phyloP scores from a whole-genome alignment of 176 grass and related monocot genomes.

The Microstegium vimineum region DNA sequence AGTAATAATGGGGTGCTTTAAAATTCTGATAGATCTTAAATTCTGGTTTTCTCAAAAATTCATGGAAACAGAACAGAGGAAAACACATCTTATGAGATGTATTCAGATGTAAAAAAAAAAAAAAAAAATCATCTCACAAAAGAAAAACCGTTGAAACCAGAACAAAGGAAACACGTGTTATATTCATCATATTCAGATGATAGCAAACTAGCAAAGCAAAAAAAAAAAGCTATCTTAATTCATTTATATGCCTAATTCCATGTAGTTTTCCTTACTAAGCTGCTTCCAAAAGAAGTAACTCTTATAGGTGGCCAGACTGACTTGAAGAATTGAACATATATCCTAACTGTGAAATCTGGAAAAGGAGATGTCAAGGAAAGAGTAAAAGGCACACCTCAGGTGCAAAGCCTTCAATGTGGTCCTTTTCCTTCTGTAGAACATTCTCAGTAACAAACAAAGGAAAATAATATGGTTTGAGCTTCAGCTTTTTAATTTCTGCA shows the following conservation, averaged over 20 bases:
- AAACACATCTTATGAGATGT: not conserved
- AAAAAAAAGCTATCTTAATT: not conserved
- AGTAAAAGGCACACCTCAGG: slow-evolving; percentile 59
- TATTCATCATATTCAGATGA: not conserved
- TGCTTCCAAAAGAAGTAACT: not conserved
- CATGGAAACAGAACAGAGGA: not conserved
- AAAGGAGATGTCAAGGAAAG: not conserved
- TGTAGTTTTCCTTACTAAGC: not conserved
- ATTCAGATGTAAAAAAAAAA: too few relatives aligned
- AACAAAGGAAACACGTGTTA: too few relatives aligned
- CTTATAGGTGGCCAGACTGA: not conserved
- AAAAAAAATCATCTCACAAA: too few relatives aligned
- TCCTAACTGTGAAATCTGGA: not conserved
- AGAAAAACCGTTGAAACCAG: too few relatives aligned
- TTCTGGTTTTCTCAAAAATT: not conserved
- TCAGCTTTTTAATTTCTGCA: slow-evolving; percentile 88
- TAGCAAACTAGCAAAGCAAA: not conserved
- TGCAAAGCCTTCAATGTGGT: slow-evolving; percentile 98
- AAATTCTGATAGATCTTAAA: not conserved
- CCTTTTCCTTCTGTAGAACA: slow-evolving; percentile 94
- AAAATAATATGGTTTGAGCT: slow-evolving; percentile 85
- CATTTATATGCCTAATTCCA: not conserved
- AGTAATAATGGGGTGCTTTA: not conserved
- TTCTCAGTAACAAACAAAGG: slow-evolving; percentile 97
- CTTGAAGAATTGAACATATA: not conserved